Conservation (phyloP, 1,139 yeast species). For the Candida buenavistaensis region DNA sequence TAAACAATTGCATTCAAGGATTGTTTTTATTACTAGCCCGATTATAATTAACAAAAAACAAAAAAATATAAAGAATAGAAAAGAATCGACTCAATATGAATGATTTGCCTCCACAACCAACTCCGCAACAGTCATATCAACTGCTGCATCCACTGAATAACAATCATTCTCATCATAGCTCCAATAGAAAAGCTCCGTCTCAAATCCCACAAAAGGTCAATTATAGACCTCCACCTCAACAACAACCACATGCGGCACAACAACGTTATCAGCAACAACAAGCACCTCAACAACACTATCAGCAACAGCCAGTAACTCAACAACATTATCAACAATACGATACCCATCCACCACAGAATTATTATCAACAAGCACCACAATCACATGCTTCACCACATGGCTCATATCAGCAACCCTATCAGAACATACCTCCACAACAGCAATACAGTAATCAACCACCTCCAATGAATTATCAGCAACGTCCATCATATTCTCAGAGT, state of each 20-base stretch:
- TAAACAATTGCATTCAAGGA: no score
- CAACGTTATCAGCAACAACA: constrained; percentile 17
- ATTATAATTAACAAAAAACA: no score
- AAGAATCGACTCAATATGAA: constrained; percentile 28
- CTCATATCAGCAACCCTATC: neutral
- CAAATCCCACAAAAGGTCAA: constrained; percentile 12
- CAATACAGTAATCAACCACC: constrained; percentile 15
- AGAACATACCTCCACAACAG: constrained; percentile 9
- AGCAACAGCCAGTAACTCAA: constrained; percentile 3
- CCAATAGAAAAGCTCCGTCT: constrained; percentile 14
- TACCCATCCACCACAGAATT: constrained; percentile 12
- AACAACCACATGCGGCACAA: constrained; percentile 19
- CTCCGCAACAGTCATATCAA: constrained; percentile 46
- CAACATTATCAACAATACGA: constrained; percentile 18
- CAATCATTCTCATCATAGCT: constrained; percentile 7
- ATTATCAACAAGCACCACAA: constrained; percentile 17
- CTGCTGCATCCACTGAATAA: constrained; percentile 3
- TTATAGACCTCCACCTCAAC: constrained; percentile 12
- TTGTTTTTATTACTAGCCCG: no score
- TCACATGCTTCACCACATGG: constrained; percentile 15
- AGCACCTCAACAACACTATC: constrained; percentile 7
- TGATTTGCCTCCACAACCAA: constrained; percentile 48
- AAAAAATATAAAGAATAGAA: no score
- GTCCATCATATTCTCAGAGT: constrained; percentile 15
- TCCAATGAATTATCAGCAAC: constrained; percentile 17